Evolutionary conservation across 768 basidiomycete genomes (phyloP).

Genomic region (Calocera cornea): DNA sequence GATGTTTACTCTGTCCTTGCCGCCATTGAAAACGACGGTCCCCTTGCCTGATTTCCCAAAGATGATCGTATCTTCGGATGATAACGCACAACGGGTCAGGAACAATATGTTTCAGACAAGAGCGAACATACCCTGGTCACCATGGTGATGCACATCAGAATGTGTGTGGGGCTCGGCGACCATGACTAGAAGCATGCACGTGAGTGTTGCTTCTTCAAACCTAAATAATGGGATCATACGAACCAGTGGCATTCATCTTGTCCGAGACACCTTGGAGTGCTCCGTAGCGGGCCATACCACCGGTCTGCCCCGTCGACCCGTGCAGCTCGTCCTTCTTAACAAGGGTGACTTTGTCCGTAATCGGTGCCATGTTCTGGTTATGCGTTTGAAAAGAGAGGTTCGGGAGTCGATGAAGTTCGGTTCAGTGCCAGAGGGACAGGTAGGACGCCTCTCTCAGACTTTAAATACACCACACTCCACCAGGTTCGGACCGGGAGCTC

Average conservation of each 20-base stretch:
- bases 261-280: background rate
- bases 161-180: conserved; percentile 13
- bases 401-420: too few species aligned
- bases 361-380: background rate
- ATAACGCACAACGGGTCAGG: background rate
- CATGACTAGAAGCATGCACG: conserved; percentile 11
- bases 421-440: too few species aligned
- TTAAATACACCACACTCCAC: too few species aligned
- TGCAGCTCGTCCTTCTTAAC: background rate
- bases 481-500: too few species aligned
- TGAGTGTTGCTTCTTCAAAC: background rate
- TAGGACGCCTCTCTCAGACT: too few species aligned
- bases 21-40: conserved; percentile 13
- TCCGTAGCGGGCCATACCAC: background rate
- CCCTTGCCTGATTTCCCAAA: conserved; percentile 14
- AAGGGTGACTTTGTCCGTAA: background rate
- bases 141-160: conserved; percentile 15
- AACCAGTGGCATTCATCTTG: background rate
- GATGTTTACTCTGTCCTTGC: conserved; percentile 11
- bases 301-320: background rate
- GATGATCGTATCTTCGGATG: conserved; percentile 10
- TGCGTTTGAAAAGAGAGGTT: too few species aligned
- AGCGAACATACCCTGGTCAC: background rate
- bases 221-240: background rate
- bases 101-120: background rate